Evolutionary conservation across 176 grass and related monocot species (phyloP), one percentile per base, ranked within the genome.

Genomic region (Otatea glauca): DNA sequence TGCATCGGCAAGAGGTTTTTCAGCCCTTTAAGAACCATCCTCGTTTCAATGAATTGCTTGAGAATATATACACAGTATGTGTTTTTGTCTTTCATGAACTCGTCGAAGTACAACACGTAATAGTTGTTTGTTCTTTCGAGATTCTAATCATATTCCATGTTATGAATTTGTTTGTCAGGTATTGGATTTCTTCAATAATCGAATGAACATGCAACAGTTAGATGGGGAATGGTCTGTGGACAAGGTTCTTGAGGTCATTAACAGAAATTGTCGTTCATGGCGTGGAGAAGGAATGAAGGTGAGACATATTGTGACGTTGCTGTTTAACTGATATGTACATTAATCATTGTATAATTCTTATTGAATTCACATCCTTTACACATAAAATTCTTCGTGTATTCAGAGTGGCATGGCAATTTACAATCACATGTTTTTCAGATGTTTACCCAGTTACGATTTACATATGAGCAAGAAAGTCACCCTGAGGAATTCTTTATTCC

Each of bases 401-500:
- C 34, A 74, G 5, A 78, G 76, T 65, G 81, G 45, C 72, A 64
- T 94, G 65, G 77, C 50, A 82, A 76, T 60, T 32, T 72, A 76
- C 18, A 27, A 60, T 65, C 18, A 25, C 50, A 72, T 78, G 53
- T 87, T 96, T 89, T 84, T 65, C 93, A 99, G 96, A 96, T 99
- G 89, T 99, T 99, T 88, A 99, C 91, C 34, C 93, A 99, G 66
- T 91, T 99, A 83, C 84, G 93, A 6, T 99, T 99, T 81, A 99
- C 96, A 67, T 99, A 99, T 83, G 93, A 99, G 81, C 96, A 99
- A 95, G 96, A 99, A 88, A 96, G 88, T 90, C 96, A 99, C 74
- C 96, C 93, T 37, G 96, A 99, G 79, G 93, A 96, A 84, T 99
- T 99, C 86, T 99, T 99, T 78, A 99, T 99, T 80, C 96, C 96